These are phyloP conservation scores for Colletotrichum coccodes DNA, from an alignment of 2,329 filamentous ascomycete genomes.

Conservation along the genomic window DNA sequence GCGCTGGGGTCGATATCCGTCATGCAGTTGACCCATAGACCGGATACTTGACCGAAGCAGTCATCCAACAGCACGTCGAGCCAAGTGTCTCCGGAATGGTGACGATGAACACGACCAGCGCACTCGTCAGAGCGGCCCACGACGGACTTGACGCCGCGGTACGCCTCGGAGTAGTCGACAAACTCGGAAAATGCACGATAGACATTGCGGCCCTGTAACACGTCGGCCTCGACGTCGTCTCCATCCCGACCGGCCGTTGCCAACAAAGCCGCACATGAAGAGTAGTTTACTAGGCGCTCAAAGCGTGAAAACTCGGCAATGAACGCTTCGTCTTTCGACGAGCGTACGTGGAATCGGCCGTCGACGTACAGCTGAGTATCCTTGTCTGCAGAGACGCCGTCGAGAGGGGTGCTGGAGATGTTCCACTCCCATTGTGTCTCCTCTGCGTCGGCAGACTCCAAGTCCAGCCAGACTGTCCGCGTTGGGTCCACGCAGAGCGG, in stretches of 20 bases:
- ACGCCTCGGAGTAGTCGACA: conserved; percentile 29
- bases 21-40: conserved; percentile 50
- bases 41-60: conserved; percentile 47
- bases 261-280: too few relatives aligned
- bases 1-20: conserved; percentile 38
- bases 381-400: too few relatives aligned
- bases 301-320: not conserved
- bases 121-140: conserved; percentile 41
- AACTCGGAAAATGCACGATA: not conserved
- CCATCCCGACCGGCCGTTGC: not conserved
- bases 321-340: not conserved
- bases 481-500: too few relatives aligned
- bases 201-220: not conserved
- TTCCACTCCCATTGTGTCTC: too few relatives aligned
- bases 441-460: too few relatives aligned
- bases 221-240: not conserved
- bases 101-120: conserved; percentile 37
- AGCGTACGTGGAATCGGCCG: not conserved
- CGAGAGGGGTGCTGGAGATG: too few relatives aligned
- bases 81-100: conserved; percentile 36
- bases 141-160: conserved; percentile 44
- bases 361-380: too few relatives aligned
- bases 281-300: not conserved
- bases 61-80: conserved; percentile 42
- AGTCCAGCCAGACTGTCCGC: too few relatives aligned